Evolutionary conservation across 2,329 filamentous ascomycete genomes (phyloP).

Genomic region (Sordariomycetes sp.): DNA sequence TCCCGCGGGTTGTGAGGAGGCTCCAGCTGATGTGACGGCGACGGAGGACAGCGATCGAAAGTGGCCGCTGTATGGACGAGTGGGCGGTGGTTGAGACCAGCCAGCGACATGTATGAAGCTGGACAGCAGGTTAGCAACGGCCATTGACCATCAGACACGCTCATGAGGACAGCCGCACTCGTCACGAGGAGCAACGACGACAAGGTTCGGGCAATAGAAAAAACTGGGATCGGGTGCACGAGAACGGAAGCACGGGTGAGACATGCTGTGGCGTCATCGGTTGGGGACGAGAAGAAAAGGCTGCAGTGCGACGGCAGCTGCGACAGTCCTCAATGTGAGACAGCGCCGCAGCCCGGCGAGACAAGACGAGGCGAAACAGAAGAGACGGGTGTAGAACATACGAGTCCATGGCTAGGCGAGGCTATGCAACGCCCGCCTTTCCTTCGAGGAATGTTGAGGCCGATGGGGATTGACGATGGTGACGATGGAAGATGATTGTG

Average conservation of each 20-base stretch:
- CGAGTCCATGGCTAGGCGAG: constrained; percentile 6
- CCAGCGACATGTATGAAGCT: constrained; percentile 46
- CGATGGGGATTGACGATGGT: background rate
- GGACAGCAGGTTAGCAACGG: constrained; percentile 10
- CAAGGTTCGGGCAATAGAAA: no score
- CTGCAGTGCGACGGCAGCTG: background rate
- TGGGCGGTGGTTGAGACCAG: constrained; percentile 35
- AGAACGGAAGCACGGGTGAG: constrained; percentile 1
- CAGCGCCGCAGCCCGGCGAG: background rate
- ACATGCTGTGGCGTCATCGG: constrained; percentile 1
- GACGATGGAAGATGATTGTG: background rate
- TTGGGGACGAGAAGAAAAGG: background rate
- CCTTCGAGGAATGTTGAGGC: no score
- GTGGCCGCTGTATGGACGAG: constrained; percentile 28
- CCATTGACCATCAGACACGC: constrained; percentile 2
- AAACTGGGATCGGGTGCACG: background rate
- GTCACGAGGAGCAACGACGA: background rate
- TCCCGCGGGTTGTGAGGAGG: background rate
- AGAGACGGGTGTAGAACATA: constrained; percentile 2
- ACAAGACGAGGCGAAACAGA: no score
- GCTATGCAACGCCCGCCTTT: constrained; percentile 1
- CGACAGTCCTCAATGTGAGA: background rate
- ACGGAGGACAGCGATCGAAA: constrained; percentile 45
- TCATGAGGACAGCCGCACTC: background rate
- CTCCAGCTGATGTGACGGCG: constrained; percentile 17